phyloP scores from a whole-genome alignment of 75 land plant genomes.

The Isoetes taiwanensis region DNA sequence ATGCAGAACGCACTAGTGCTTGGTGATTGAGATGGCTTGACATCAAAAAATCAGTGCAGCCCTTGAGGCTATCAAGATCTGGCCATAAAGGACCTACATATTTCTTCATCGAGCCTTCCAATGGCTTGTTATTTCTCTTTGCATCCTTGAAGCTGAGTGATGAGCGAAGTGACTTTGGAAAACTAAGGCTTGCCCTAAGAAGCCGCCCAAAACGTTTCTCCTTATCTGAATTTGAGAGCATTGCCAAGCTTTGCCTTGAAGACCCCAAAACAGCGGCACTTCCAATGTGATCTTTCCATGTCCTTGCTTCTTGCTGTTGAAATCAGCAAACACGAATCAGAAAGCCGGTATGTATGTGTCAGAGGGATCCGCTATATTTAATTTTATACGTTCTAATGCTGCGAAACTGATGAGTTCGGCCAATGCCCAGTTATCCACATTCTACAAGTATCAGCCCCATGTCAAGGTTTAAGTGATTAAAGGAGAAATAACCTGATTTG shows the following conservation, averaged over 20 bases:
- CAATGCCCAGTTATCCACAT: too few relatives aligned
- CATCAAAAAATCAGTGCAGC: conserved; percentile 27
- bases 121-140: conserved; percentile 10
- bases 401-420: too few relatives aligned
- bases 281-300: too few relatives aligned
- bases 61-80: conserved; percentile 25
- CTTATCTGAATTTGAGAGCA: not conserved
- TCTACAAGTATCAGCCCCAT: too few relatives aligned
- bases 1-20: conserved; percentile 21
- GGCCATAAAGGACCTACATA: conserved; percentile 16
- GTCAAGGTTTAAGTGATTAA: too few relatives aligned
- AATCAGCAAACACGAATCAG: not conserved
- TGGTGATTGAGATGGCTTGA: conserved; percentile 19
- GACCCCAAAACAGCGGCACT: not conserved
- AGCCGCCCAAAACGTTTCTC: not conserved
- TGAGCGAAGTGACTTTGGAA: conserved; percentile 9
- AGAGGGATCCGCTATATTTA: not conserved
- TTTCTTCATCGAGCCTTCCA: not conserved
- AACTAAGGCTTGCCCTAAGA: not conserved
- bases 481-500: not conserved
- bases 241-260: not conserved
- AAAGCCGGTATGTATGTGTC: not conserved
- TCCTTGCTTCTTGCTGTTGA: too few relatives aligned
- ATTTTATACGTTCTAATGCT: not conserved
- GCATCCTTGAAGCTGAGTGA: conserved; percentile 5